Conservation (phyloP, 2,329 filamentous ascomycete species). For the Ascochyta viciae-villosae region DNA sequence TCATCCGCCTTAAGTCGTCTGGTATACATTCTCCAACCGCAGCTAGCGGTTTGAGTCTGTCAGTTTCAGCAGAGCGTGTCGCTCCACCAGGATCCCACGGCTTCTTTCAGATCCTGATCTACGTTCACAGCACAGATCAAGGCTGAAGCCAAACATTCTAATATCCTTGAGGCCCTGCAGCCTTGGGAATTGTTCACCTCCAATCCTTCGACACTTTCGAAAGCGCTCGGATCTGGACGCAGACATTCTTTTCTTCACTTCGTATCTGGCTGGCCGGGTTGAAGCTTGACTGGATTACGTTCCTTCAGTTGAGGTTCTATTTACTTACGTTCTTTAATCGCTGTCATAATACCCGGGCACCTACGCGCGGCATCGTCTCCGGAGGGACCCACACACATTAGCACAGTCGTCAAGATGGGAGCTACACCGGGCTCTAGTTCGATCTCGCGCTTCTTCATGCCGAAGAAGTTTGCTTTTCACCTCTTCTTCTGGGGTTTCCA, state of each 20-base stretch:
- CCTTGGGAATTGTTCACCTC: slow-evolving; percentile 43
- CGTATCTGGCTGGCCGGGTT: slow-evolving; percentile 53
- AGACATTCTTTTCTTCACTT: slow-evolving; percentile 50
- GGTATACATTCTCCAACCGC: slow-evolving; percentile 40
- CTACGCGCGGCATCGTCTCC: background rate
- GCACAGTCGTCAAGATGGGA: slow-evolving; percentile 23
- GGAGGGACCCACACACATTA: background rate
- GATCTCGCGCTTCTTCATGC: slow-evolving; percentile 58
- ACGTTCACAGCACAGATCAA: slow-evolving; percentile 30
- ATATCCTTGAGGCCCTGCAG: slow-evolving; percentile 45
- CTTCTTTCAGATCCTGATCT: slow-evolving; percentile 38
- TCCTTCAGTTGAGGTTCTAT: slow-evolving; percentile 42
- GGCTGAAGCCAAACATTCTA: slow-evolving; percentile 40
- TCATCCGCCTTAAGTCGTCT: slow-evolving; percentile 38
- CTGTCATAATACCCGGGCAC: slow-evolving; percentile 38
- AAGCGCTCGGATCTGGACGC: slow-evolving; percentile 41
- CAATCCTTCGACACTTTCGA: slow-evolving; percentile 32
- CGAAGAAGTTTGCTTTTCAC: slow-evolving; percentile 79
- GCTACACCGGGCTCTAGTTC: slow-evolving; percentile 14
- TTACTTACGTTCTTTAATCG: slow-evolving; percentile 41
- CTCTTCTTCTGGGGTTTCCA: slow-evolving; percentile 82
- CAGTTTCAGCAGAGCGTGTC: slow-evolving; percentile 48
- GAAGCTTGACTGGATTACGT: slow-evolving; percentile 46
- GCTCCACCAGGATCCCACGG: slow-evolving; percentile 36
- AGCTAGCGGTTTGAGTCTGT: slow-evolving; percentile 44